These are phyloP conservation scores for Neopestalotiopsis sp. DNA, from an alignment of 2,329 filamentous ascomycete genomes.

Conservation along the genomic window DNA sequence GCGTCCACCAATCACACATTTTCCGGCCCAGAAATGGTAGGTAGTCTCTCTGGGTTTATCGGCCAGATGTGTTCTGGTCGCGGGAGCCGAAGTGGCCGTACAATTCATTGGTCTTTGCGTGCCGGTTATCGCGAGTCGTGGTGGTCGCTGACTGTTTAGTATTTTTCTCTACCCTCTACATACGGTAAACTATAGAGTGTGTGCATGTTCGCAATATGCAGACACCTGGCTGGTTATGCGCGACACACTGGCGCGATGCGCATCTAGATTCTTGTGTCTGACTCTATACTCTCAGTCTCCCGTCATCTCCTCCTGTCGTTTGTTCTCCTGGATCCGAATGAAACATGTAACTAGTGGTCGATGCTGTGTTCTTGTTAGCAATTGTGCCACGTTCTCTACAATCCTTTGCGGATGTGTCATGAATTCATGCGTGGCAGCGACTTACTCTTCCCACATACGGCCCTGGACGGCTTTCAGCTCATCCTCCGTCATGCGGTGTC, in stretches of 20 bases:
- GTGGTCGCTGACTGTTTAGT: conserved; percentile 11
- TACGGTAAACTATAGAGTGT: conserved; percentile 1
- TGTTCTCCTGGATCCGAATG: neutral
- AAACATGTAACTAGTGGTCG: conserved; percentile 41
- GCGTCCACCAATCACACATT: neutral
- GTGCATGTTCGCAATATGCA: neutral
- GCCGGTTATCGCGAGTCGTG: neutral
- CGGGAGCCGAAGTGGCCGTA: neutral
- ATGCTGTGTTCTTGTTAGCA: conserved; percentile 38
- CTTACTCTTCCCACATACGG: conserved; percentile 86
- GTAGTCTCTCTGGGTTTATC: neutral
- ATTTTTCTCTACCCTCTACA: neutral
- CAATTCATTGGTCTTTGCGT: neutral
- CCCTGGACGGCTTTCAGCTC: conserved; percentile 87
- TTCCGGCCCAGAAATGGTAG: conserved; percentile 2
- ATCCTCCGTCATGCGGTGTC: conserved; percentile 85
- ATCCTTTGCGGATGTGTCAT: neutral
- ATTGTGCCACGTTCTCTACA: conserved; percentile 2
- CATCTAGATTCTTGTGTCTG: neutral
- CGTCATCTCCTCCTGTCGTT: neutral
- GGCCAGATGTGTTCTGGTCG: neutral
- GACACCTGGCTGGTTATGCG: neutral
- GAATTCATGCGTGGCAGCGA: conserved; percentile 22
- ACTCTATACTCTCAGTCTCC: neutral
- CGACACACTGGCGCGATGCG: neutral